Percentiles rank a stretch among this genome's conserved stretches.
These are phyloP conservation scores for Drechslerella stenobrocha DNA, from an alignment of 2,329 filamentous ascomycete species.

Conservation along the genomic window DNA sequence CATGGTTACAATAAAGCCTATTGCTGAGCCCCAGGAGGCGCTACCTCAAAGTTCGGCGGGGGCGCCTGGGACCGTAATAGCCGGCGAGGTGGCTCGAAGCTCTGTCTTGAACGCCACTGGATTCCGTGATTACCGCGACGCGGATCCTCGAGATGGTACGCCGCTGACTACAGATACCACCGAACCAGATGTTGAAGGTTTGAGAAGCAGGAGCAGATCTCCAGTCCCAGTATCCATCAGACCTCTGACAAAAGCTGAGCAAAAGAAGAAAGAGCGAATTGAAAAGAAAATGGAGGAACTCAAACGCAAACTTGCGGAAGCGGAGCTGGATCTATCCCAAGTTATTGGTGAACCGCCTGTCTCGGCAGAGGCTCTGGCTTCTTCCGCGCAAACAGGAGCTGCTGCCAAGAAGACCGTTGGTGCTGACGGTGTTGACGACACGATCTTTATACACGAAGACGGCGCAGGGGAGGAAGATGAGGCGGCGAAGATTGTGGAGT, in stretches of 20 bases:
- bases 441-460: conserved; percentile 35
- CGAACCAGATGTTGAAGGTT: conserved; percentile 28
- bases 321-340: conserved; percentile 29
- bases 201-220: conserved; percentile 34
- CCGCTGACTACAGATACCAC: conserved; percentile 33
- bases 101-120: conserved; percentile 6
- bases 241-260: conserved; percentile 41
- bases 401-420: conserved; percentile 7
- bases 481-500: conserved; percentile 37
- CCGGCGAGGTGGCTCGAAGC: not conserved
- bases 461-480: conserved; percentile 23
- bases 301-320: conserved; percentile 34
- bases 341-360: conserved; percentile 24
- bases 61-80: conserved; percentile 11
- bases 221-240: conserved; percentile 20
- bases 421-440: conserved; percentile 11
- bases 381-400: not conserved
- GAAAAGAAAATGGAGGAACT: conserved; percentile 42
- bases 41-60: conserved; percentile 29
- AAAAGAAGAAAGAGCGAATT: conserved; percentile 42
- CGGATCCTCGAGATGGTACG: conserved; percentile 24
- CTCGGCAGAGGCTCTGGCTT: conserved; percentile 15
- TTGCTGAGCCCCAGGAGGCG: conserved; percentile 8
- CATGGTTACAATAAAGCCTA: conserved; percentile 23
- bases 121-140: conserved; percentile 20